Conservation (phyloP, 169 alveolate genomes). For the Plasmodium reichenowi region DNA sequence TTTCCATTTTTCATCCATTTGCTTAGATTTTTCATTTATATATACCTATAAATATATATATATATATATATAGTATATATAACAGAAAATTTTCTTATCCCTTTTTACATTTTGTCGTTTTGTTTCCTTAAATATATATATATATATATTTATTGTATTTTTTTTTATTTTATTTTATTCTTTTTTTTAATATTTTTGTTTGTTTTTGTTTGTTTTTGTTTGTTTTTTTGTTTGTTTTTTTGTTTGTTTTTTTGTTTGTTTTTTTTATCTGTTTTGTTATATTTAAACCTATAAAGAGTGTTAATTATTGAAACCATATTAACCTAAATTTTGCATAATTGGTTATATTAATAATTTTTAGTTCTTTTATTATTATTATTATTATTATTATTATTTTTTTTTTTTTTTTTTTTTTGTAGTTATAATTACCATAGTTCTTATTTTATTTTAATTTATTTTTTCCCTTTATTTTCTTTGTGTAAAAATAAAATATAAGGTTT, state of each 20-base stretch:
- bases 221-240: constrained; percentile 20
- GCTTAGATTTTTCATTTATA: too few species aligned
- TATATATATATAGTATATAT: too few species aligned
- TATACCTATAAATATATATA: too few species aligned
- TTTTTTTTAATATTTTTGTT: constrained; percentile 1
- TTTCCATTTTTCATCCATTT: too few species aligned
- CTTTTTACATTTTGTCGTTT: not conserved
- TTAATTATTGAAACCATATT: not conserved
- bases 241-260: constrained; percentile 15
- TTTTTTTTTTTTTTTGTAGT: not conserved
- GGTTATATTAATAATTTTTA: constrained; percentile 9
- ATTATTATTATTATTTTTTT: too few species aligned
- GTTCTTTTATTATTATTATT: constrained; percentile 1
- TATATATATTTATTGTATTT: not conserved
- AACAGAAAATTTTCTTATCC: not conserved
- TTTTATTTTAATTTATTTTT: constrained; percentile 14
- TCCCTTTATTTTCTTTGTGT: not conserved
- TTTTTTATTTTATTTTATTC: not conserved
- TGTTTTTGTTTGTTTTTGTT: constrained; percentile 13
- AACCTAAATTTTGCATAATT: constrained; percentile 11
- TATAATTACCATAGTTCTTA: constrained; percentile 3
- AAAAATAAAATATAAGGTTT: too few species aligned
- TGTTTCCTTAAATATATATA: not conserved
- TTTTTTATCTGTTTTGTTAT: constrained; percentile 3
- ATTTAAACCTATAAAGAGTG: not conserved